Evolutionary conservation across 2,329 filamentous ascomycete species (phyloP).

Genomic region (Aureobasidium musti): DNA sequence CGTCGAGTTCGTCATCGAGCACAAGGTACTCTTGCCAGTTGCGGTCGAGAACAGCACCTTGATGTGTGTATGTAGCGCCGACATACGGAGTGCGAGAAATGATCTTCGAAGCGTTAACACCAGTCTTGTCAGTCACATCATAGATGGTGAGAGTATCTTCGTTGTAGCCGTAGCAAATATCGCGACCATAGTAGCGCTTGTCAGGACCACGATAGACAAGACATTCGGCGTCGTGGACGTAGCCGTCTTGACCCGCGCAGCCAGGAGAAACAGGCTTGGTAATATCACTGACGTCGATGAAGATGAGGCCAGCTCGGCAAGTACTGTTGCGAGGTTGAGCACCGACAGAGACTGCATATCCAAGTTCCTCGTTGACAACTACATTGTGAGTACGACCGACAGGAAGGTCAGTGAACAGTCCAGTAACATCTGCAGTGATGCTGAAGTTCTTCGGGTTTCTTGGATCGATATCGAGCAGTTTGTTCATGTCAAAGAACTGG

Average conservation of each 20-base stretch:
- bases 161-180: constrained; percentile 58
- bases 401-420: constrained; percentile 48
- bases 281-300: constrained; percentile 57
- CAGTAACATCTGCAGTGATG: constrained; percentile 46
- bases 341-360: constrained; percentile 51
- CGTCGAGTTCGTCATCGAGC: constrained; percentile 58
- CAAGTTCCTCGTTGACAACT: constrained; percentile 54
- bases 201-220: constrained; percentile 55
- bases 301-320: constrained; percentile 56
- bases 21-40: constrained; percentile 52
- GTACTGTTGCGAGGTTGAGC: constrained; percentile 47
- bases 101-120: constrained; percentile 38
- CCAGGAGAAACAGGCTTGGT: constrained; percentile 54
- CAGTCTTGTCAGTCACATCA: constrained; percentile 51
- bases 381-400: constrained; percentile 56
- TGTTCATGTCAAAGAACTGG: constrained; percentile 65
- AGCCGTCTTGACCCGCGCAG: constrained; percentile 55
- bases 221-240: constrained; percentile 61
- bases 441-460: constrained; percentile 48
- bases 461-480: constrained; percentile 54
- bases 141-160: constrained; percentile 53
- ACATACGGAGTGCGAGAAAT: constrained; percentile 54
- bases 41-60: constrained; percentile 56
- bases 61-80: constrained; percentile 56
- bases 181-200: constrained; percentile 47